Conservation (phyloP, 345 rosid genomes). For the Salix dunnii region DNA sequence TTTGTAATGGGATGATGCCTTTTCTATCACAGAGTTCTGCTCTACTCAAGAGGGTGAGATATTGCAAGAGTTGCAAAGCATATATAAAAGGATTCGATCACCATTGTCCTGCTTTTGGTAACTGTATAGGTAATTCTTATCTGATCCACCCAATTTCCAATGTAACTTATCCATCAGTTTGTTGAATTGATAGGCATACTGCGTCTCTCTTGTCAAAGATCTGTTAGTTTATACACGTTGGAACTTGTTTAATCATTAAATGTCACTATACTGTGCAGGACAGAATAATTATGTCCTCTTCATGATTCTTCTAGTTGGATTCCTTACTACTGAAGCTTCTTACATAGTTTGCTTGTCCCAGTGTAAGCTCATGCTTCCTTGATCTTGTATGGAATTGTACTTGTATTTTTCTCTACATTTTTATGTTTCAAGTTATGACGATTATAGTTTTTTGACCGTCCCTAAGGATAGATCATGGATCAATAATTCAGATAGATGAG, state of each 20-base stretch:
- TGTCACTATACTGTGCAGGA: conserved; percentile 34
- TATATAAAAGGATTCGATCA: conserved; percentile 55
- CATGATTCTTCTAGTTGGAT: conserved; percentile 55
- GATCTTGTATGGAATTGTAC: neutral
- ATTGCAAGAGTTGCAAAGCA: conserved; percentile 50
- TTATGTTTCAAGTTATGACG: neutral
- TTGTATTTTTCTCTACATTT: neutral
- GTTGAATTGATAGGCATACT: neutral
- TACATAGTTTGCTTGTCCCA: conserved; percentile 37
- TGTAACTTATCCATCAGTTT: neutral
- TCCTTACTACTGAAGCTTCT: conserved; percentile 48
- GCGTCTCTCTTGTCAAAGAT: conserved; percentile 1
- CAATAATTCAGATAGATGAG: neutral
- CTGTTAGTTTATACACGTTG: neutral
- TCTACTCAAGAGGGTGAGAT: conserved; percentile 41
- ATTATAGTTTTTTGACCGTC: neutral
- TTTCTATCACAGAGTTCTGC: conserved; percentile 23
- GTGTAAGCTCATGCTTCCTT: conserved; percentile 35
- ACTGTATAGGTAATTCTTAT: conserved; percentile 50
- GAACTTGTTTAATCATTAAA: neutral
- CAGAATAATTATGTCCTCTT: conserved; percentile 50
- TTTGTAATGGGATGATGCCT: neutral
- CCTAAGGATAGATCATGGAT: neutral
- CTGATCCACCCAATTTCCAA: neutral
- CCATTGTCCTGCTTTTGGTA: conserved; percentile 77